phyloP scores from a whole-genome alignment of 2,329 filamentous ascomycete genomes.

The Cadophora gregata region DNA sequence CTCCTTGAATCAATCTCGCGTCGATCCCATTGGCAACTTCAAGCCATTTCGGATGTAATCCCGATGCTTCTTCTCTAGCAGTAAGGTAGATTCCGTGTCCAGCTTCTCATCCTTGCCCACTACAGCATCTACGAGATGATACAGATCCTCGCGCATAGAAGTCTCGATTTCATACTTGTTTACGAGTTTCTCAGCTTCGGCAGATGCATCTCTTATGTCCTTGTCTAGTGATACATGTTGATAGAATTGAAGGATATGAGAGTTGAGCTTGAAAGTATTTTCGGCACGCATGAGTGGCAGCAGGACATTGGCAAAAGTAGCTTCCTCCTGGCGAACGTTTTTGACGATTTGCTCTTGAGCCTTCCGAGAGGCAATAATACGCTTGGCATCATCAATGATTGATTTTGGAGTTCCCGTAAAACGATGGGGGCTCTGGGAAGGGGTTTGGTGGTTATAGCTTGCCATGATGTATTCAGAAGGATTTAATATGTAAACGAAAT shows the following conservation, averaged over 20 bases:
- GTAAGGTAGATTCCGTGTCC: conserved; percentile 68
- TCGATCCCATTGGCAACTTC: background rate
- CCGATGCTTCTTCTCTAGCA: conserved; percentile 78
- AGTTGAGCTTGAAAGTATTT: conserved; percentile 54
- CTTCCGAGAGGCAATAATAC: conserved; percentile 35
- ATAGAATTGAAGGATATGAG: conserved; percentile 69
- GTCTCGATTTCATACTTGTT: conserved; percentile 77
- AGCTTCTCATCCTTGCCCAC: conserved; percentile 62
- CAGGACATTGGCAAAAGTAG: conserved; percentile 55
- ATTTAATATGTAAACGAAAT: background rate
- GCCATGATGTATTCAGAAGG: background rate
- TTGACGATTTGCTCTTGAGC: conserved; percentile 69
- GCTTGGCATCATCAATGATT: conserved; percentile 16
- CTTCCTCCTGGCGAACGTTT: conserved; percentile 54
- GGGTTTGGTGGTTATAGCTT: background rate
- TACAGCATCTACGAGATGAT: conserved; percentile 63
- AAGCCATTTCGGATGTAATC: conserved; percentile 76
- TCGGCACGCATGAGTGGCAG: conserved; percentile 75
- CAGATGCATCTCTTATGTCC: conserved; percentile 73
- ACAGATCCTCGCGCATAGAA: conserved; percentile 80
- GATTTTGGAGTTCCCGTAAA: conserved; percentile 70
- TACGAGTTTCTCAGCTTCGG: conserved; percentile 73
- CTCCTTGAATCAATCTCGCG: background rate
- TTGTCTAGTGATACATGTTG: conserved; percentile 73
- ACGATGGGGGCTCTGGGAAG: conserved; percentile 73